Conservation (phyloP, 2,329 filamentous ascomycete species). For the Mycosphaerella sp. region DNA sequence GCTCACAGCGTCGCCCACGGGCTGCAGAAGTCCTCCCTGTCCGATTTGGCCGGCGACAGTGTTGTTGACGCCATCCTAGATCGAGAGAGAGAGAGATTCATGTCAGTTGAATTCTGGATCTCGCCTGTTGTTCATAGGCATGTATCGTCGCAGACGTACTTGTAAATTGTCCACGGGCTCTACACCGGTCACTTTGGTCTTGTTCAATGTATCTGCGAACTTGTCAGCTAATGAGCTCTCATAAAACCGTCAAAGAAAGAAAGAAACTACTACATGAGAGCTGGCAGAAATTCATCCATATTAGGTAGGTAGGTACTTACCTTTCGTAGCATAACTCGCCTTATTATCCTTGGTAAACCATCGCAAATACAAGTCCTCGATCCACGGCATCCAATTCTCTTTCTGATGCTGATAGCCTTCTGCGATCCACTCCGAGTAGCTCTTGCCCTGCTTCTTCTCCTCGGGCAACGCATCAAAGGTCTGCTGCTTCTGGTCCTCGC, state of each 20-base stretch:
- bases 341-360: constrained; percentile 76
- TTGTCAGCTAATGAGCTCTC: constrained; percentile 1
- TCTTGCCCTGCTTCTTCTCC: constrained; percentile 30
- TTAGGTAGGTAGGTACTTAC: constrained; percentile 37
- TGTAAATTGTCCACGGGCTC: constrained; percentile 57
- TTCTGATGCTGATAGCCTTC: constrained; percentile 65
- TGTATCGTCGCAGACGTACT: not conserved
- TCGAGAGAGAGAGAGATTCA: not conserved
- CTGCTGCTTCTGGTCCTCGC: constrained; percentile 33
- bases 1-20: constrained; percentile 55
- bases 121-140: not conserved
- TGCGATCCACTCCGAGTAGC: constrained; percentile 51
- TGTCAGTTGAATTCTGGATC: too few relatives aligned
- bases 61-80: constrained; percentile 57
- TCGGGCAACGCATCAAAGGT: constrained; percentile 30
- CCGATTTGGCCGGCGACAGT: constrained; percentile 59
- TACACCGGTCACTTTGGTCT: constrained; percentile 63
- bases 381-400: constrained; percentile 69
- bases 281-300: too few relatives aligned
- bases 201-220: constrained; percentile 55
- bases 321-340: constrained; percentile 62
- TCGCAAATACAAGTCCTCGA: constrained; percentile 64
- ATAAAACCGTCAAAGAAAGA: too few relatives aligned
- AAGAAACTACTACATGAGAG: too few relatives aligned
- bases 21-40: constrained; percentile 60